phyloP scores from a whole-genome alignment of 1,139 yeast genomes.

The Pichia sp. region DNA sequence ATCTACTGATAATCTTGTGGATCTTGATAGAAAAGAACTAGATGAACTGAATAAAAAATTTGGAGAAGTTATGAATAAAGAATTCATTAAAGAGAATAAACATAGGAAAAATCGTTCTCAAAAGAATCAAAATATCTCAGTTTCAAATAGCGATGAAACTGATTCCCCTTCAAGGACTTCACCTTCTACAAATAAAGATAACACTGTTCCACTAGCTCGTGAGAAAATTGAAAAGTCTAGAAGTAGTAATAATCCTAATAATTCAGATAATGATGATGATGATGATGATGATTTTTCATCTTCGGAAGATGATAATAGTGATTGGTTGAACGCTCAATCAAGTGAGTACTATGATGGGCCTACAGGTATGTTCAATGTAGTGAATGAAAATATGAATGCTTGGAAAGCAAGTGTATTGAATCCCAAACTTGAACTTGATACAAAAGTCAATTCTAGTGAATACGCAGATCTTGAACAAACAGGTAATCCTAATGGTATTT shows the following conservation, averaged over 20 bases:
- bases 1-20: conserved; percentile 3
- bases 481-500: not conserved
- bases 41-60: conserved; percentile 8
- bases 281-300: not conserved
- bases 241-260: too few relatives aligned
- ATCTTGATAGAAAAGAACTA: conserved; percentile 11
- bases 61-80: conserved; percentile 12
- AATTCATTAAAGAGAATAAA: conserved; percentile 11
- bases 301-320: conserved; percentile 8
- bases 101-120: not conserved
- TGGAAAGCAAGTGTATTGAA: conserved; percentile 14
- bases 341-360: conserved; percentile 50
- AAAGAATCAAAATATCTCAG: not conserved
- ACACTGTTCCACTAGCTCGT: not conserved
- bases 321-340: conserved; percentile 15
- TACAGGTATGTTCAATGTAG: conserved; percentile 51
- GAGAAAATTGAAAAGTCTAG: not conserved
- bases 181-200: not conserved
- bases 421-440: not conserved
- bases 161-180: too few relatives aligned
- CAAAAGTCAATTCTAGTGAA: not conserved
- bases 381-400: conserved; percentile 22
- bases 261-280: not conserved
- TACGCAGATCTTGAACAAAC: not conserved
- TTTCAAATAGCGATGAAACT: too few relatives aligned